Evolutionary conservation across 768 basidiomycete species (phyloP).

Genomic region (Lactarius akahatsu): DNA sequence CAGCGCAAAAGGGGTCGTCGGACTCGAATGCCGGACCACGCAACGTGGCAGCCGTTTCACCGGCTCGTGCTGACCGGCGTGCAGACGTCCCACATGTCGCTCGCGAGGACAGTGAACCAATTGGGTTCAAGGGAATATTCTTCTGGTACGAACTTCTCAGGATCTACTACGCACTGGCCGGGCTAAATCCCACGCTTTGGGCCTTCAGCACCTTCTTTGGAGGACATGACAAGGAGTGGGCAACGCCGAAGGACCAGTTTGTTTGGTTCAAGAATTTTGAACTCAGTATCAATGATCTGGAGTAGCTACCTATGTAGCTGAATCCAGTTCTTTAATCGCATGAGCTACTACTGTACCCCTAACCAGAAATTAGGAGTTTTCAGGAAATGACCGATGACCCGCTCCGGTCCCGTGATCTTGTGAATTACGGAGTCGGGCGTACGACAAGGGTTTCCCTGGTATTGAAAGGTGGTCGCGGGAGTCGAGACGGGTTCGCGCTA

Average conservation of each 20-base stretch:
- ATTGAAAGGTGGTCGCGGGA: too few species aligned
- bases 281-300: conserved; percentile 37
- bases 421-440: too few species aligned
- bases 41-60: not conserved
- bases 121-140: conserved; percentile 56
- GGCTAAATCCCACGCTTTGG: not conserved
- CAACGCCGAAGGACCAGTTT: conserved; percentile 72
- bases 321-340: not conserved
- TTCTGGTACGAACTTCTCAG: conserved; percentile 54
- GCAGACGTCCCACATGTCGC: conserved; percentile 2
- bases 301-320: not conserved
- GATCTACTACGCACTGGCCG: not conserved
- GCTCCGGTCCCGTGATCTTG: too few species aligned
- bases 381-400: too few species aligned
- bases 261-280: conserved; percentile 73
- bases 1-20: not conserved
- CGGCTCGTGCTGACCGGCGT: not conserved
- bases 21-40: too few species aligned
- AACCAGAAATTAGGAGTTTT: not conserved
- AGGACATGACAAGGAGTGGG: conserved; percentile 63
- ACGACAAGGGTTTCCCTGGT: too few species aligned
- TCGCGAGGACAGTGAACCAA: conserved; percentile 22
- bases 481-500: too few species aligned
- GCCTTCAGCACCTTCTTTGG: conserved; percentile 69
- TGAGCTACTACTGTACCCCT: not conserved